phyloP scores from a whole-genome alignment of 257 asterid species.

The Nicotiana knightiana region DNA sequence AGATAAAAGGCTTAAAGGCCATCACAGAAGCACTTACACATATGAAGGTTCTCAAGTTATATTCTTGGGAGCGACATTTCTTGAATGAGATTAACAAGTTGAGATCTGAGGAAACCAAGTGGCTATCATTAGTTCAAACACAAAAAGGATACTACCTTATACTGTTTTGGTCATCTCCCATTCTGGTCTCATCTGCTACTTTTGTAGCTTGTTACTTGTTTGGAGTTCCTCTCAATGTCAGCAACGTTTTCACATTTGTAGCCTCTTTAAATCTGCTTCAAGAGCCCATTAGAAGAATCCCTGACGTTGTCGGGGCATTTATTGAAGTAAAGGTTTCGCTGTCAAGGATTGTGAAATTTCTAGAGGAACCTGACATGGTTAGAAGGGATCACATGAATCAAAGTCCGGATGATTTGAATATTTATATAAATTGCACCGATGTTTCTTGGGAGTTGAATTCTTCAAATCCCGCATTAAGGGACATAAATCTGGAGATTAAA shows the following conservation, averaged over 20 bases:
- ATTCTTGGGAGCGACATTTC: slow-evolving; percentile 88
- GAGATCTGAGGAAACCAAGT: slow-evolving; percentile 55
- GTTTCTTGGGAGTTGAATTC: slow-evolving; percentile 68
- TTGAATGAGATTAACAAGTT: slow-evolving; percentile 38
- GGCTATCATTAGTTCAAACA: slow-evolving; percentile 61
- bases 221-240: slow-evolving; percentile 52
- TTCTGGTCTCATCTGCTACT: slow-evolving; percentile 75
- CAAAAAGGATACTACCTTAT: slow-evolving; percentile 55
- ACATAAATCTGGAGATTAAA: slow-evolving; percentile 38
- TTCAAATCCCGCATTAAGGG: slow-evolving; percentile 34
- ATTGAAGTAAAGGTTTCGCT: slow-evolving; percentile 81
- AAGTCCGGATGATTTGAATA: slow-evolving; percentile 11
- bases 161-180: slow-evolving; percentile 81
- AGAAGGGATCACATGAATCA: slow-evolving; percentile 23
- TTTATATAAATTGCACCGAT: slow-evolving; percentile 38
- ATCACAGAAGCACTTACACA: slow-evolving; percentile 62
- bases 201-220: slow-evolving; percentile 78
- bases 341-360: slow-evolving; percentile 54
- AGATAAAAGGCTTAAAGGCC: slow-evolving; percentile 66
- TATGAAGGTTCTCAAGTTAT: slow-evolving; percentile 78
- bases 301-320: slow-evolving; percentile 75
- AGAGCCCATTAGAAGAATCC: slow-evolving; percentile 68
- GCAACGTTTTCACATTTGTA: slow-evolving; percentile 79
- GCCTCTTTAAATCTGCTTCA: slow-evolving; percentile 78
- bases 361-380: slow-evolving; percentile 66